phyloP scores from a whole-genome alignment of 2,329 filamentous ascomycete genomes.

The Claviceps purpurea region DNA sequence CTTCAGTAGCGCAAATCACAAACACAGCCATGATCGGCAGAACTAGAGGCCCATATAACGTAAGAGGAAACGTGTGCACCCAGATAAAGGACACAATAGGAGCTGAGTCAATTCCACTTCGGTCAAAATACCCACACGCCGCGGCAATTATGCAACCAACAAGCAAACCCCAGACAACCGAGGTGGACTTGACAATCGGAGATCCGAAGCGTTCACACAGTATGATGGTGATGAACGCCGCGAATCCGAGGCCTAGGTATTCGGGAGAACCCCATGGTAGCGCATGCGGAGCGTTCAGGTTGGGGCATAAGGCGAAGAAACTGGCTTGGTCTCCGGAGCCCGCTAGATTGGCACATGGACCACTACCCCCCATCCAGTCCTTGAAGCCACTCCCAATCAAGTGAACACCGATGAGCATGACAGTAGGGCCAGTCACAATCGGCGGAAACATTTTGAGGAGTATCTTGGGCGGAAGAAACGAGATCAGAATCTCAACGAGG shows the following conservation, averaged over 20 bases:
- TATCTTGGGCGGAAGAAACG: slow-evolving; percentile 56
- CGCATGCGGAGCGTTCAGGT: slow-evolving; percentile 53
- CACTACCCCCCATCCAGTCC: slow-evolving; percentile 66
- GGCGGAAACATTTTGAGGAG: slow-evolving; percentile 67
- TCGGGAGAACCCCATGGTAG: slow-evolving; percentile 69
- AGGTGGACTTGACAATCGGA: slow-evolving; percentile 72
- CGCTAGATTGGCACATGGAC: slow-evolving; percentile 37
- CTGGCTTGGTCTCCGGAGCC: slow-evolving; percentile 21
- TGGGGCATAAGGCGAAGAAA: slow-evolving; percentile 52
- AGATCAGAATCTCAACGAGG: slow-evolving; percentile 58
- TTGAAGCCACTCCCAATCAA: slow-evolving; percentile 60
- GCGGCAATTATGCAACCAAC: slow-evolving; percentile 67
- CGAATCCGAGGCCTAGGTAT: slow-evolving; percentile 66
- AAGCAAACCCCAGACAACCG: slow-evolving; percentile 61
- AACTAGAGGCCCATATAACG: slow-evolving; percentile 59
- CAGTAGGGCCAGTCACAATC: slow-evolving; percentile 61
- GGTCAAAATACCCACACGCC: slow-evolving; percentile 66
- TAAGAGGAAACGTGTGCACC: slow-evolving; percentile 63
- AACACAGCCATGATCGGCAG: slow-evolving; percentile 57
- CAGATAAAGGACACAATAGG: slow-evolving; percentile 65
- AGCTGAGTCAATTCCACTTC: slow-evolving; percentile 55
- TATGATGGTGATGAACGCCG: slow-evolving; percentile 67
- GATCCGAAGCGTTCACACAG: slow-evolving; percentile 69
- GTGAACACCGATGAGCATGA: slow-evolving; percentile 58
- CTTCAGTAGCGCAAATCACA: slow-evolving; percentile 64